Base-by-base conservation (phyloP, 371 early-diverging fungal genomes). In the Lichtheimia corymbifera region DNA sequence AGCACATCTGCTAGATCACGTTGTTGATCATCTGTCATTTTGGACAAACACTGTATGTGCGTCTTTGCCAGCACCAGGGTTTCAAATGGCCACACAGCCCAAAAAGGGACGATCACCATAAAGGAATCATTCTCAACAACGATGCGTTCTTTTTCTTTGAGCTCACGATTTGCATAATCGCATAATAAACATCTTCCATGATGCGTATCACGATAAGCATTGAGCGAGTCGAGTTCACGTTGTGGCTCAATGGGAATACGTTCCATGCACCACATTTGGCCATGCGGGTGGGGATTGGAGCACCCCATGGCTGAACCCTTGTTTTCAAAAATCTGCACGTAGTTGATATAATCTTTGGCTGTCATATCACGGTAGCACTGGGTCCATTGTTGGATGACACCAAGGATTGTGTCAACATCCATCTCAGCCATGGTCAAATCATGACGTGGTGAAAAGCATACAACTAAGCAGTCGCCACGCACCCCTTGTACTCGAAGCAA, bases 1-100 rank as follows among this genome's bases (percentile, higher is more conserved):
- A 96, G 65, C 45, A 90, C 86, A 53, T 89, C 85, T 9, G 96
- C 94, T 18, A 96, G 73, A 52, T 91, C 89, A 11, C 43, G 22
- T 50, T 60, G 65, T 25, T 66, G 61, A 18, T 58, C 59, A 2
- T 68, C 69, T 25, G 64, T 54, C 65, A 95, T 70, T 24, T 87
- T 79, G 0, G 77, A 64, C 22, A 95, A 59, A 41, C 77, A 74
- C 0, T 80, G 58, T 2, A 87, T 61, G 68, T 96, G 95, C 0
- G 53, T 4, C 66, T 90, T 92, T 49, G 92, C 72, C 3, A 96
- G 70, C 11, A 97, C 79, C 79, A 97, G 72, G 24, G 90, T 89
- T 70, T 97, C 98, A 67, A 91, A 97, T 6, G 98, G 98, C 97
- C 97, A 97, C 4, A 89, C 82, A 2, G 96, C 97, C 96, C 96